These are phyloP conservation scores for Penicillium argentinense DNA, from an alignment of 495 filamentous ascomycete species.

Conservation along the genomic window DNA sequence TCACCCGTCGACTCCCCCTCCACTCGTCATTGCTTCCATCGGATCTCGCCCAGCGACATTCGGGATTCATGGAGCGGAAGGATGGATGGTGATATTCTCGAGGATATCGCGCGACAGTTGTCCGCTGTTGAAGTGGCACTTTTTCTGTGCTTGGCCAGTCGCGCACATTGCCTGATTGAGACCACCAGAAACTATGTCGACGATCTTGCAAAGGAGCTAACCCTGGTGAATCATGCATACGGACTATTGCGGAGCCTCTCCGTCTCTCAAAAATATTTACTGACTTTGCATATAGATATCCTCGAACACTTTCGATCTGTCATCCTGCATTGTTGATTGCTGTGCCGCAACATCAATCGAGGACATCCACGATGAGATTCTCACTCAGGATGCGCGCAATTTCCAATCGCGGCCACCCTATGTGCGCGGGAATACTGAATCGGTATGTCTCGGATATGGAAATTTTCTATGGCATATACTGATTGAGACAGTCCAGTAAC, in stretches of 20 bases:
- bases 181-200: slow-evolving; percentile 61
- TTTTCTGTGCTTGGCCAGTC: slow-evolving; percentile 72
- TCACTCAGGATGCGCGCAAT: slow-evolving; percentile 36
- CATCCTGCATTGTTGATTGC: slow-evolving; percentile 67
- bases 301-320: slow-evolving; percentile 68
- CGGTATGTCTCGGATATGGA: slow-evolving; percentile 24
- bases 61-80: slow-evolving; percentile 9
- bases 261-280: too few species aligned
- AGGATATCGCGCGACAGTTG: slow-evolving; percentile 66
- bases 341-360: slow-evolving; percentile 70
- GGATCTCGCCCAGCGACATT: background rate
- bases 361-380: slow-evolving; percentile 70
- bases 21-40: background rate
- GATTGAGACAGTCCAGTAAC: slow-evolving; percentile 24
- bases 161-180: slow-evolving; percentile 86
- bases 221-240: slow-evolving; percentile 64
- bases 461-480: too few species aligned
- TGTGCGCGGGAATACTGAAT: slow-evolving; percentile 18
- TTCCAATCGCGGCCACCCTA: slow-evolving; percentile 15
- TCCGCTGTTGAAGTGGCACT: slow-evolving; percentile 88
- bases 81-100: slow-evolving; percentile 63
- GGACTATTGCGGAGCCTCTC: too few species aligned
- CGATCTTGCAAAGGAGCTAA: slow-evolving; percentile 68
- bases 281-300: slow-evolving; percentile 52
- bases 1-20: slow-evolving; percentile 1